Conservation (phyloP, 176 grass and related monocot species). For the Cenchrus purpureus region DNA sequence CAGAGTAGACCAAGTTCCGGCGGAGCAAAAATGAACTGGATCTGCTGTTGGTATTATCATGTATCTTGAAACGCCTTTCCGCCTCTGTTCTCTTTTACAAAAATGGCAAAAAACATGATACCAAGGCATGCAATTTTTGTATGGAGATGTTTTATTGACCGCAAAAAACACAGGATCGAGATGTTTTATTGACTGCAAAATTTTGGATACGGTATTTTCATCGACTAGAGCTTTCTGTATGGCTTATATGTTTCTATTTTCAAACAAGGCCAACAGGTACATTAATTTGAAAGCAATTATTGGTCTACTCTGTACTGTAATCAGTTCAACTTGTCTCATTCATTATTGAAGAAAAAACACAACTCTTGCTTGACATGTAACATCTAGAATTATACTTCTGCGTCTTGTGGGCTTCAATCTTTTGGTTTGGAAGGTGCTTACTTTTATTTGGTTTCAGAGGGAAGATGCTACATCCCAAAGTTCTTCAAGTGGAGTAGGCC, state of each 20-base stretch:
- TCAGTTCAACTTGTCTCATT: not conserved
- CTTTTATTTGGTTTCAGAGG: conserved; percentile 47
- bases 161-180: not conserved
- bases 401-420: not conserved
- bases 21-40: not conserved
- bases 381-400: not conserved
- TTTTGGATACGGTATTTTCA: not conserved
- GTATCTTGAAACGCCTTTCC: not conserved
- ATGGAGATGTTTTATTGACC: not conserved
- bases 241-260: not conserved
- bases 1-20: not conserved
- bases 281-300: not conserved
- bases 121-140: not conserved
- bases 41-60: not conserved
- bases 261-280: not conserved
- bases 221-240: not conserved
- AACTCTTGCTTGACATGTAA: conserved; percentile 4
- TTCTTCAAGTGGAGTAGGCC: conserved; percentile 16
- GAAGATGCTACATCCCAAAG: conserved; percentile 37
- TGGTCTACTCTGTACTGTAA: not conserved
- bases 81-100: not conserved
- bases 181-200: not conserved
- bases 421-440: not conserved
- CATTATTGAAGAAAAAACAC: not conserved
- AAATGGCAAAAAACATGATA: not conserved